Percentiles rank a stretch among this genome's conserved stretches.
Conservation (phyloP, 768 basidiomycete genomes). For the Mycena venus region DNA sequence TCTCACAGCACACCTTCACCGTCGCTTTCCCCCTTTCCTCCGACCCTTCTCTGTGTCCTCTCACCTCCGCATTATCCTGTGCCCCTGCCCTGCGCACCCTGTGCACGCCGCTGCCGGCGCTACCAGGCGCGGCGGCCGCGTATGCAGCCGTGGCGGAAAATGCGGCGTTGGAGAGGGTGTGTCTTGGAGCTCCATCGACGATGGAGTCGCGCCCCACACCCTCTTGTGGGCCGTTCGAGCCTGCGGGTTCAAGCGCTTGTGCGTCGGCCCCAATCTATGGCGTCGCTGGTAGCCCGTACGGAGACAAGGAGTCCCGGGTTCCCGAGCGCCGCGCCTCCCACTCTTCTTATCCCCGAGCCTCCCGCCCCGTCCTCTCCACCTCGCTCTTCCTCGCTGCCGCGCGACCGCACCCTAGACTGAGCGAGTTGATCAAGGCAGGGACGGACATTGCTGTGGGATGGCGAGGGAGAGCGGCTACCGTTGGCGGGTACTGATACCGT, state of each 20-base stretch:
- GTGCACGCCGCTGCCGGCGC: constrained; percentile 65
- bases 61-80: constrained; percentile 53
- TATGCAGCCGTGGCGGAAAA: constrained; percentile 65
- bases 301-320: not conserved
- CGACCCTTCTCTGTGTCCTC: constrained; percentile 51
- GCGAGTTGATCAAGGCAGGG: constrained; percentile 67
- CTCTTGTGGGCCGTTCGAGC: not conserved
- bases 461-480: not conserved
- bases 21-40: constrained; percentile 71
- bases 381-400: constrained; percentile 73
- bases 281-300: not conserved
- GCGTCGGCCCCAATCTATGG: too few relatives aligned
- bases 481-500: not conserved
- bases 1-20: constrained; percentile 63
- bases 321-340: not conserved
- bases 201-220: not conserved
- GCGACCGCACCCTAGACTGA: constrained; percentile 62
- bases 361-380: constrained; percentile 56
- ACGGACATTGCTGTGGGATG: constrained; percentile 44
- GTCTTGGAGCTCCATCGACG: not conserved
- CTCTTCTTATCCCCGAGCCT: not conserved
- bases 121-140: constrained; percentile 24
- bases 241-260: too few relatives aligned
- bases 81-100: constrained; percentile 61
- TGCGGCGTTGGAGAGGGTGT: constrained; percentile 48